Evolutionary conservation across 2,329 filamentous ascomycete species (phyloP), one percentile per base, ranked within the genome.

Genomic region (Colletotrichum trifolii): DNA sequence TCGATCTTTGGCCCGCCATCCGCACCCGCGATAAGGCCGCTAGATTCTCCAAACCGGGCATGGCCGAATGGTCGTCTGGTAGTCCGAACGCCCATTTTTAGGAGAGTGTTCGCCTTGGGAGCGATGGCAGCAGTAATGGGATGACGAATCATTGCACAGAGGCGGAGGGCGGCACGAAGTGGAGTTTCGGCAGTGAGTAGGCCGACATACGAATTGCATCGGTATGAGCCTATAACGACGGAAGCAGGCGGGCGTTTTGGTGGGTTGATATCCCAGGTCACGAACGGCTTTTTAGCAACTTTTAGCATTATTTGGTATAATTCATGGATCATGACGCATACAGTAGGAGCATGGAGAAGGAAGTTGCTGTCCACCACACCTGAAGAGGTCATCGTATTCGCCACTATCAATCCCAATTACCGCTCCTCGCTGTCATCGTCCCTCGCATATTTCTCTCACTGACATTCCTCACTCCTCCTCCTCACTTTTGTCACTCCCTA

Each of bases 1-100:
- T 97, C 74, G 95, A 99, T 79, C 87, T 99, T 54, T 84, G 92
- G 68, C 96, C 96, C 0, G 92, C 93, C 10, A 82, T 91, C 2
- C 82, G 85, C 67, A 91, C 88, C 10, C 87, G 85, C 68, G 75
- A 80, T 69, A 60, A 53, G 55, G 36, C 40, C 42, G 55, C 36
- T 1, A 53, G 67, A 38, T 68, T 68, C 17, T 39, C 54, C 9
- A 69, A 69, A 47, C 61, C 67, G 4, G 49, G 40, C 7, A 54
- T 66, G 49, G 48, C 60, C 33, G 60, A 66, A 25, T 25, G 25
- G 48, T 39, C 33, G 54, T 52, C 39, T 3, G 39, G 39, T 15
- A 53, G 39, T 15, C 36, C 36, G 8, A 25, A 34, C 33, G 48
- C 15, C 45, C 47, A 48, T 5, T 63, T 66, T 50, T 62, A 50